Evolutionary conservation across 208 protist genomes (phyloP).

Genomic region (Acanthamoeba divionensis): DNA sequence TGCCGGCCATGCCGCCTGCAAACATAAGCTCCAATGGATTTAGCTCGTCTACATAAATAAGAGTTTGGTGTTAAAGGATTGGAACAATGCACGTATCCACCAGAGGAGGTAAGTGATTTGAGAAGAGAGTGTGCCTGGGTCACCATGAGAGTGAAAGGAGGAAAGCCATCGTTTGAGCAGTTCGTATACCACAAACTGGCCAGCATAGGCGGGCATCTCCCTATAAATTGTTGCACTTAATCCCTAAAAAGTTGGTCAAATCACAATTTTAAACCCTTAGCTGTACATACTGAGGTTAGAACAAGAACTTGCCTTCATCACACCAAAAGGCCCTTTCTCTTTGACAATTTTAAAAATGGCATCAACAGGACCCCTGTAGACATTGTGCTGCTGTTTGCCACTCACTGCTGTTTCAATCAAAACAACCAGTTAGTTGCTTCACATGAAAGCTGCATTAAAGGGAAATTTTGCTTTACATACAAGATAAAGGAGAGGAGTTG

Average conservation of each 20-base stretch:
- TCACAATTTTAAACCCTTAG: neutral
- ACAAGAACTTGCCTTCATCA: neutral
- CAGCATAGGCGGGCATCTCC: conserved; percentile 14
- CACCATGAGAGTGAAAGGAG: neutral
- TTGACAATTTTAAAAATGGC: neutral
- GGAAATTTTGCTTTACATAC: neutral
- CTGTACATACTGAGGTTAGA: neutral
- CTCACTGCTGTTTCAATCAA: neutral
- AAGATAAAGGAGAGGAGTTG: neutral
- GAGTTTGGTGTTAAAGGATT: neutral
- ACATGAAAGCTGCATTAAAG: too few species aligned
- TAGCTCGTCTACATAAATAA: neutral
- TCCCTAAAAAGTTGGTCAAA: too few species aligned
- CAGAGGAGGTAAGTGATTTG: too few species aligned
- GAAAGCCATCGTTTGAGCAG: conserved; percentile 5
- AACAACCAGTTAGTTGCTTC: neutral
- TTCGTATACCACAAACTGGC: conserved; percentile 42
- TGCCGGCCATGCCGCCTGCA: conserved; percentile 33
- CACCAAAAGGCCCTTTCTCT: neutral
- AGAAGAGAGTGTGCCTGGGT: too few species aligned
- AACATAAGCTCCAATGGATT: conserved; percentile 24
- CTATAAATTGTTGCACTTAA: conserved; percentile 15
- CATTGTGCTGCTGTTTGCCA: neutral
- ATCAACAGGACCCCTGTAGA: neutral
- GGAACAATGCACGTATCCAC: too few species aligned